Percentiles rank a stretch among this genome's conserved stretches.
These are phyloP conservation scores for Cryphonectria carpinicola DNA, from an alignment of 2,329 filamentous ascomycete genomes.

Conservation along the genomic window DNA sequence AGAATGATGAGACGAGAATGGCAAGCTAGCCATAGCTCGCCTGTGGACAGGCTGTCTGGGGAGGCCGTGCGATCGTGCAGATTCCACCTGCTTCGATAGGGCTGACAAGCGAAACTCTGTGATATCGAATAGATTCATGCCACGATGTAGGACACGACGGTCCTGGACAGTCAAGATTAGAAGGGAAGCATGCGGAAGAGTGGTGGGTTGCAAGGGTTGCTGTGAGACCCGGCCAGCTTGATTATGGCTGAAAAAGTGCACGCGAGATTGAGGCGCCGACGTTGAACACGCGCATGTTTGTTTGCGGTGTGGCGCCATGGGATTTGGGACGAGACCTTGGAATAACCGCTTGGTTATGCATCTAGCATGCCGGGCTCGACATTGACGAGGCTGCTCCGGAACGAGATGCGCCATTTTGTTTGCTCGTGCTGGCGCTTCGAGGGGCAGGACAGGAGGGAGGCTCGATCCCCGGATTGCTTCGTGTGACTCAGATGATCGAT, in stretches of 20 bases:
- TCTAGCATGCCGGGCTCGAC: conserved; percentile 16
- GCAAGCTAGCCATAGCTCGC: conserved; percentile 13
- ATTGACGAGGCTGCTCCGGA: conserved; percentile 6
- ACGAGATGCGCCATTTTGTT: conserved; percentile 22
- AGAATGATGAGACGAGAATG: not conserved
- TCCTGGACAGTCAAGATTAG: conserved; percentile 13
- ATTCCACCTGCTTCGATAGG: conserved; percentile 18
- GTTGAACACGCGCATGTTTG: not conserved
- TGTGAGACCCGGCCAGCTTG: conserved; percentile 17
- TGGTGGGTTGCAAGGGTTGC: conserved; percentile 10
- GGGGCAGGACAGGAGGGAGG: conserved; percentile 1
- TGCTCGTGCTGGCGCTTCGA: conserved; percentile 15
- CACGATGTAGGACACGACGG: conserved; percentile 7
- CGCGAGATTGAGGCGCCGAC: not conserved
- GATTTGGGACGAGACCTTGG: conserved; percentile 14
- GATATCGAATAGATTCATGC: conserved; percentile 18
- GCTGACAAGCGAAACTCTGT: conserved; percentile 17
- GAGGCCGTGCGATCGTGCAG: conserved; percentile 23
- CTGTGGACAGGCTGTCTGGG: conserved; percentile 18
- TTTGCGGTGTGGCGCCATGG: conserved; percentile 18
- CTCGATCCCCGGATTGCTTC: not conserved
- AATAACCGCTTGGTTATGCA: conserved; percentile 22
- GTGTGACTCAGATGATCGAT: conserved; percentile 7
- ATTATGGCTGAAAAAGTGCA: conserved; percentile 2
- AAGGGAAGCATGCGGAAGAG: conserved; percentile 16